Evolutionary conservation across 1,139 yeast genomes (phyloP).

Genomic region (Blastobotrys niveus): DNA sequence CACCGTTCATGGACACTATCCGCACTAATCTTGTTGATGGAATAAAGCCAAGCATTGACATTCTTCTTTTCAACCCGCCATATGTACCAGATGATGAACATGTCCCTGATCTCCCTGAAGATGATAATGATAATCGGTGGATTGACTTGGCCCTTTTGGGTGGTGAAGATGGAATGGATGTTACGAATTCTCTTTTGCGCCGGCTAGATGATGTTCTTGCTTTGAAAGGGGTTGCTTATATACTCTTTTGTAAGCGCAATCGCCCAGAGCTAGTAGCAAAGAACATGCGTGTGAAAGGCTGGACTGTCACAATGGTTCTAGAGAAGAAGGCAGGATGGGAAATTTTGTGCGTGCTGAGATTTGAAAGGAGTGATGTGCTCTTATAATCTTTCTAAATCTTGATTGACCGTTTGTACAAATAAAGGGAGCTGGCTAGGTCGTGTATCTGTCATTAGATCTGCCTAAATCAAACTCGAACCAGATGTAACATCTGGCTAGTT

Average conservation of each 20-base stretch:
- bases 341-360: slow-evolving; percentile 57
- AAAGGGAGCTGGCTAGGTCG: no score
- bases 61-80: slow-evolving; percentile 87
- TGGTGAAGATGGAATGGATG: slow-evolving; percentile 83
- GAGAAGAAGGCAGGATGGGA: slow-evolving; percentile 94
- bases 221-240: slow-evolving; percentile 66
- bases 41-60: slow-evolving; percentile 37
- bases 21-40: slow-evolving; percentile 41
- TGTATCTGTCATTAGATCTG: no score
- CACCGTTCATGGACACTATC: slow-evolving; percentile 45
- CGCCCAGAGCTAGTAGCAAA: slow-evolving; percentile 57
- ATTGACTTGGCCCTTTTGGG: slow-evolving; percentile 85
- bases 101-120: slow-evolving; percentile 43
- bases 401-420: no score
- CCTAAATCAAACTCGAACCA: no score
- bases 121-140: slow-evolving; percentile 53
- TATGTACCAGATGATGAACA: slow-evolving; percentile 77
- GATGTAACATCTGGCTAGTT: no score
- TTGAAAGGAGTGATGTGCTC: no score
- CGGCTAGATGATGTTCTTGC: slow-evolving; percentile 46
- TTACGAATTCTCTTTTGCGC: slow-evolving; percentile 60
- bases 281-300: slow-evolving; percentile 46
- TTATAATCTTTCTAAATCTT: no score
- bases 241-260: slow-evolving; percentile 81
- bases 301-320: slow-evolving; percentile 50